A percentile compares a stretch with the other conserved stretches of the same genome.
Conservation (phyloP, 768 basidiomycete species). For the Russula vinacea region DNA sequence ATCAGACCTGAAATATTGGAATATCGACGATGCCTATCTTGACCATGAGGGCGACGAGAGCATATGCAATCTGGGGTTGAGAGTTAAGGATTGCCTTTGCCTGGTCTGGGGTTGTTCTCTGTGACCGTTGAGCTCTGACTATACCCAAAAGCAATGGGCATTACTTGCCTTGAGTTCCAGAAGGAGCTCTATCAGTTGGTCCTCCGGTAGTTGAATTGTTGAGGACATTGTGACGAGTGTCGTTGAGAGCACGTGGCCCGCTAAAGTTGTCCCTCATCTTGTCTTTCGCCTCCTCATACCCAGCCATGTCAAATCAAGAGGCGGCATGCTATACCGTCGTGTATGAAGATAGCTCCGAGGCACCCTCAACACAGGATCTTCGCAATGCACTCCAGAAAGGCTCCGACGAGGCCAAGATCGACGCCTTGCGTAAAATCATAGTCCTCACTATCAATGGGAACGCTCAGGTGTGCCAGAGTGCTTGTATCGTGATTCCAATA, state of each 20-base stretch:
- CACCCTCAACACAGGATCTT: conserved; percentile 78
- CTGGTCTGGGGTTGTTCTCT: conserved; percentile 75
- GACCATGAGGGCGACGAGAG: conserved; percentile 73
- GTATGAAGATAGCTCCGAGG: conserved; percentile 67
- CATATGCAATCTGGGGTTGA: conserved; percentile 75
- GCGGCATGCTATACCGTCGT: conserved; percentile 75
- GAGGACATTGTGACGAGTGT: conserved; percentile 44
- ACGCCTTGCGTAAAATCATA: conserved; percentile 93
- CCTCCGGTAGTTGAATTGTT: conserved; percentile 51
- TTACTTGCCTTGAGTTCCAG: conserved; percentile 60
- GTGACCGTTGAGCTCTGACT: conserved; percentile 10
- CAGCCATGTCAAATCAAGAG: conserved; percentile 46
- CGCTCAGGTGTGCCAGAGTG: conserved; percentile 60
- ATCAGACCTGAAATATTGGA: conserved; percentile 67
- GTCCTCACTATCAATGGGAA: conserved; percentile 93
- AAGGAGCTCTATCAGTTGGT: conserved; percentile 70
- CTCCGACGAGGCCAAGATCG: conserved; percentile 93
- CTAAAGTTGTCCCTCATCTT: background rate
- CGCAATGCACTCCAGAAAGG: conserved; percentile 87
- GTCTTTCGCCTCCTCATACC: conserved; percentile 1
- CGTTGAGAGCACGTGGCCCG: conserved; percentile 13
- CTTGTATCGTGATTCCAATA: background rate
- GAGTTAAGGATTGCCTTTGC: conserved; percentile 65
- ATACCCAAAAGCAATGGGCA: background rate
- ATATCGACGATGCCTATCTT: conserved; percentile 70